Evolutionary conservation across 306 rosid genomes (phyloP).

Genomic region (Benincasa hispida): DNA sequence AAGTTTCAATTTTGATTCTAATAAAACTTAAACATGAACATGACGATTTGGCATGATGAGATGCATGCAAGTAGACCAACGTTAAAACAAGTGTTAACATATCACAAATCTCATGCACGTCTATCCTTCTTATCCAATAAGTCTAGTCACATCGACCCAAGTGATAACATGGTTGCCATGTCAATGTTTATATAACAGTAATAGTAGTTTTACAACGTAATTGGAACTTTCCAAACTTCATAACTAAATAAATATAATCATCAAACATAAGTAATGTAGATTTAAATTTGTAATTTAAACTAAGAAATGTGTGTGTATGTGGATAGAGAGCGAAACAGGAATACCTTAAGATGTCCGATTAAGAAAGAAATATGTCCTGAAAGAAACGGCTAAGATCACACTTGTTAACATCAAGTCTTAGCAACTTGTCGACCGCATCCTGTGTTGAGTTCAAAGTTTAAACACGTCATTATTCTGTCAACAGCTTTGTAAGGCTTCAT

Average conservation of each 20-base stretch:
- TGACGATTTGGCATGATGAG: not conserved
- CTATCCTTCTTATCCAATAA: not conserved
- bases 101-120: not conserved
- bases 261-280: not conserved
- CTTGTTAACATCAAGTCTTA: conserved; percentile 49
- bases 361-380: conserved; percentile 39
- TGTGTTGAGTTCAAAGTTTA: conserved; percentile 24
- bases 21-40: not conserved
- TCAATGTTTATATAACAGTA: no score
- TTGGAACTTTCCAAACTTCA: not conserved
- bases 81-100: not conserved
- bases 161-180: not conserved
- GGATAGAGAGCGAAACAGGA: not conserved
- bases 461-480: not conserved
- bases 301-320: not conserved
- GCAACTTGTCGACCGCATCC: conserved; percentile 56
- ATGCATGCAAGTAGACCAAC: not conserved
- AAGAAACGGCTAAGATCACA: conserved; percentile 53
- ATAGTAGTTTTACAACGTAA: not conserved
- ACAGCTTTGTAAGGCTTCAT: not conserved
- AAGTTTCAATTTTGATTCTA: not conserved
- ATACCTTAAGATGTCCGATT: conserved; percentile 10
- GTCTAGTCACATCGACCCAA: not conserved
- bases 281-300: not conserved
- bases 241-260: not conserved